These are phyloP conservation scores for Pedinophyceae sp. DNA, from an alignment of 139 green algal species.

Conservation along the genomic window DNA sequence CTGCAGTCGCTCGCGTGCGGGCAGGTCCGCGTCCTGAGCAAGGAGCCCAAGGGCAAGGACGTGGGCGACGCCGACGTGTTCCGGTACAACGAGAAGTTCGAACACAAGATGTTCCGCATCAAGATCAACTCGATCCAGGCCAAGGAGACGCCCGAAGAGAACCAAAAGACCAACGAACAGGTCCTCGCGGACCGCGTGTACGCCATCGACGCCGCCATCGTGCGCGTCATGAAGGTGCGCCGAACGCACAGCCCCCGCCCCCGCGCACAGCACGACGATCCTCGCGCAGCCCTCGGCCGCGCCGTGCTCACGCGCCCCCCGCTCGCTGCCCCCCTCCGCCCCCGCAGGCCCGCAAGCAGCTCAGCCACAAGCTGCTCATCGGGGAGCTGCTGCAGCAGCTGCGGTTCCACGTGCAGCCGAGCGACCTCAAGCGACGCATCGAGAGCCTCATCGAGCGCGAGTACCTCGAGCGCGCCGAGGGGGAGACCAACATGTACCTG, in stretches of 20 bases:
- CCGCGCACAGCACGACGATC: too few species aligned
- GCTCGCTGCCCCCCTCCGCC: too few species aligned
- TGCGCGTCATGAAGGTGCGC: constrained; percentile 85
- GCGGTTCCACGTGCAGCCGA: constrained; percentile 70
- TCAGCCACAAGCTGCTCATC: constrained; percentile 89
- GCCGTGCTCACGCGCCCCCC: too few species aligned
- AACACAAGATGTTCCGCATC: constrained; percentile 64
- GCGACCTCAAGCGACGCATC: constrained; percentile 94
- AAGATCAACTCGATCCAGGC: constrained; percentile 94
- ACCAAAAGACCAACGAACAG: constrained; percentile 73
- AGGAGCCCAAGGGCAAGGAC: constrained; percentile 69
- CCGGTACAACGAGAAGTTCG: constrained; percentile 70
- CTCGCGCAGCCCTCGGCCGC: too few species aligned
- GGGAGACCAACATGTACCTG: constrained; percentile 37
- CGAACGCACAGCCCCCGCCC: too few species aligned
- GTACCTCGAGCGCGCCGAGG: constrained; percentile 78
- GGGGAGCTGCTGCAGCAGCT: constrained; percentile 81
- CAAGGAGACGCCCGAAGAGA: constrained; percentile 89
- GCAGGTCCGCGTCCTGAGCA: constrained; percentile 62
- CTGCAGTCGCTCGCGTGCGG: constrained; percentile 80
- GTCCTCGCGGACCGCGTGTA: constrained; percentile 28
- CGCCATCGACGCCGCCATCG: constrained; percentile 91
- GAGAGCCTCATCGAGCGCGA: constrained; percentile 96
- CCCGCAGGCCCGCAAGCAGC: too few species aligned
- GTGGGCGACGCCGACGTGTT: constrained; percentile 72